A percentile compares a stretch with the other conserved stretches of the same genome.
Conservation (phyloP, 768 basidiomycete genomes). For the Trametes meyenii region DNA sequence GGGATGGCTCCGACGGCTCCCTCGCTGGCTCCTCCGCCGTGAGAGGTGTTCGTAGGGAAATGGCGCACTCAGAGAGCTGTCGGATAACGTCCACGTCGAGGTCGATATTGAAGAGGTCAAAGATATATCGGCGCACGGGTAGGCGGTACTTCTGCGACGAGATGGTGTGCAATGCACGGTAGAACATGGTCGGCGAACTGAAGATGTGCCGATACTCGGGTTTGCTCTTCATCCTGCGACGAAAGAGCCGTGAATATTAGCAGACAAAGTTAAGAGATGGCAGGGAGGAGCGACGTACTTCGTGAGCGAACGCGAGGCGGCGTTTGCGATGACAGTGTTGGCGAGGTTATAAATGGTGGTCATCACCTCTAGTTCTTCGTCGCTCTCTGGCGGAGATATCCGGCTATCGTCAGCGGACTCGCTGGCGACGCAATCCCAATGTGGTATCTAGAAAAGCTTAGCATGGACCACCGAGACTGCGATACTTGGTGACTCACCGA, state of each 20-base stretch:
- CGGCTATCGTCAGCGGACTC: constrained; percentile 42
- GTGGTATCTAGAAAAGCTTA: constrained; percentile 57
- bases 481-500: constrained; percentile 58
- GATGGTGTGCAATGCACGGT: constrained; percentile 84
- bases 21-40: constrained; percentile 40
- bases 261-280: constrained; percentile 3
- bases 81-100: constrained; percentile 64
- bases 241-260: constrained; percentile 11
- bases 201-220: constrained; percentile 78
- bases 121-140: constrained; percentile 88
- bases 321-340: constrained; percentile 94
- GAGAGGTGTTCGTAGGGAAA: constrained; percentile 39
- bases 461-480: not conserved
- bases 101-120: constrained; percentile 90
- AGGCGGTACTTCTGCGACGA: constrained; percentile 89
- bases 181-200: constrained; percentile 75
- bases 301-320: constrained; percentile 88
- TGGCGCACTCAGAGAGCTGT: constrained; percentile 54
- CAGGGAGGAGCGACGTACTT: constrained; percentile 56
- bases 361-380: constrained; percentile 80
- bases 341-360: constrained; percentile 91
- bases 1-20: constrained; percentile 29
- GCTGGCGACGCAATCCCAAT: constrained; percentile 53
- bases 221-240: constrained; percentile 70
- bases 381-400: constrained; percentile 64